Percentiles rank a stretch among this genome's conserved stretches.
These are phyloP conservation scores for Dichotomopilus funicola DNA, from an alignment of 2,329 filamentous ascomycete species.

Conservation along the genomic window DNA sequence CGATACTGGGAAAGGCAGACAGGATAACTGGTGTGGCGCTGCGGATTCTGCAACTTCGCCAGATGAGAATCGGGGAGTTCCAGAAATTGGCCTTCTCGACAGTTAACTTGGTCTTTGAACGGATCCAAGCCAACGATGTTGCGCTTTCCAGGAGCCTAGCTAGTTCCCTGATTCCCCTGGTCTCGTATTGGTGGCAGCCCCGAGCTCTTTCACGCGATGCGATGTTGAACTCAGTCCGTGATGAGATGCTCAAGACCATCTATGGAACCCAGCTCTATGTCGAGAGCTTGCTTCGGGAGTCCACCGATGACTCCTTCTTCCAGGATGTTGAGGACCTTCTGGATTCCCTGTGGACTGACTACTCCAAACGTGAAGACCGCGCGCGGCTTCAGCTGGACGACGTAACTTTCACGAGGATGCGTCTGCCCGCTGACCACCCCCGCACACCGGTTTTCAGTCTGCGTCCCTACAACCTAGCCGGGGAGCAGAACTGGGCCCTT, in stretches of 20 bases:
- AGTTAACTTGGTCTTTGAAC: slow-evolving; percentile 64
- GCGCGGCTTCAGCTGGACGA: slow-evolving; percentile 75
- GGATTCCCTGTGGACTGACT: slow-evolving; percentile 70
- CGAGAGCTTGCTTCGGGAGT: slow-evolving; percentile 46
- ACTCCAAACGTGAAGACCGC: slow-evolving; percentile 62
- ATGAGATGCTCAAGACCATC: slow-evolving; percentile 71
- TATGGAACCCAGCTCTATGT: slow-evolving; percentile 60
- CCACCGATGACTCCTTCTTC: slow-evolving; percentile 33
- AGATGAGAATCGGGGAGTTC: slow-evolving; percentile 52
- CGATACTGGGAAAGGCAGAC: slow-evolving; percentile 50
- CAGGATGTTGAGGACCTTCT: slow-evolving; percentile 57
- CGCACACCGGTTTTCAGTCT: slow-evolving; percentile 47
- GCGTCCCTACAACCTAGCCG: slow-evolving; percentile 44
- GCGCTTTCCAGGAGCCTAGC: slow-evolving; percentile 54
- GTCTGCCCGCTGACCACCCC: slow-evolving; percentile 39
- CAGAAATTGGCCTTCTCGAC: slow-evolving; percentile 69
- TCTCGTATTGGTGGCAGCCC: slow-evolving; percentile 72
- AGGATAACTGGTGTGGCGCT: slow-evolving; percentile 51
- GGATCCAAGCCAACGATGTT: slow-evolving; percentile 62
- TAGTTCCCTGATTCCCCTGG: slow-evolving; percentile 58
- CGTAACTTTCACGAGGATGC: slow-evolving; percentile 50
- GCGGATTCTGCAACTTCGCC: slow-evolving; percentile 54
- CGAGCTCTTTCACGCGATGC: slow-evolving; percentile 57
- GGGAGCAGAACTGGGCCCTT: slow-evolving; percentile 55
- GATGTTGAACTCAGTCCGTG: slow-evolving; percentile 57